These are phyloP conservation scores for Pseudopediastrum boryanum DNA, from an alignment of 139 green algal species.

Conservation along the genomic window DNA sequence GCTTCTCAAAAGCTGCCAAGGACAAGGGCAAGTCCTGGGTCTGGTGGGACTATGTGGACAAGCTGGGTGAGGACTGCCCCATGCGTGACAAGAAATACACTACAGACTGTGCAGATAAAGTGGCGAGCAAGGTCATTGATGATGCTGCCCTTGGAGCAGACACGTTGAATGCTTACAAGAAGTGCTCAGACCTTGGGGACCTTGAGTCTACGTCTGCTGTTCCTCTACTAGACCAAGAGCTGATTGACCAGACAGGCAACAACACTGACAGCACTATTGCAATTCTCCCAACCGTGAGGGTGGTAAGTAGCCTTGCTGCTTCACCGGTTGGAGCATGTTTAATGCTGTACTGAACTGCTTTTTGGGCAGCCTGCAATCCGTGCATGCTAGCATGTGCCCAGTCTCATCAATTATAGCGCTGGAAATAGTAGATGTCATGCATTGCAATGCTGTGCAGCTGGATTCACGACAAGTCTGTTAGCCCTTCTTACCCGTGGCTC, in stretches of 20 bases:
- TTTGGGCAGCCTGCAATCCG: no score
- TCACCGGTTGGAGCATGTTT: no score
- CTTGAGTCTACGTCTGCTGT: constrained; percentile 29
- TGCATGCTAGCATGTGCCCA: no score
- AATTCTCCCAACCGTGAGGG: constrained; percentile 89
- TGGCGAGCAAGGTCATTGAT: constrained; percentile 40
- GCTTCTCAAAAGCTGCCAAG: constrained; percentile 76
- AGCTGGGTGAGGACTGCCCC: constrained; percentile 73
- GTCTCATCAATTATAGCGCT: no score
- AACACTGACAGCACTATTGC: constrained; percentile 52
- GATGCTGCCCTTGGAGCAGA: constrained; percentile 26
- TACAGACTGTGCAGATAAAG: constrained; percentile 72
- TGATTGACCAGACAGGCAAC: constrained; percentile 63
- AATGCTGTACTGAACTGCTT: no score
- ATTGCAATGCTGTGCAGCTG: no score
- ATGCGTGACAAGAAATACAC: constrained; percentile 75
- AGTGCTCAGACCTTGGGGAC: constrained; percentile 58
- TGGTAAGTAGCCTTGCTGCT: no score
- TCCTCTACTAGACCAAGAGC: constrained; percentile 75
- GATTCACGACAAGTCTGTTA: no score
- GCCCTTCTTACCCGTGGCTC: no score
- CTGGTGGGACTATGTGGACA: constrained; percentile 91
- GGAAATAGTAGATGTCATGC: no score
- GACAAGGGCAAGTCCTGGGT: constrained; percentile 60
- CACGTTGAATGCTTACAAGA: constrained; percentile 30